Evolutionary conservation across 2,329 filamentous ascomycete species (phyloP).

Genomic region (Ceratocystis huliohia): DNA sequence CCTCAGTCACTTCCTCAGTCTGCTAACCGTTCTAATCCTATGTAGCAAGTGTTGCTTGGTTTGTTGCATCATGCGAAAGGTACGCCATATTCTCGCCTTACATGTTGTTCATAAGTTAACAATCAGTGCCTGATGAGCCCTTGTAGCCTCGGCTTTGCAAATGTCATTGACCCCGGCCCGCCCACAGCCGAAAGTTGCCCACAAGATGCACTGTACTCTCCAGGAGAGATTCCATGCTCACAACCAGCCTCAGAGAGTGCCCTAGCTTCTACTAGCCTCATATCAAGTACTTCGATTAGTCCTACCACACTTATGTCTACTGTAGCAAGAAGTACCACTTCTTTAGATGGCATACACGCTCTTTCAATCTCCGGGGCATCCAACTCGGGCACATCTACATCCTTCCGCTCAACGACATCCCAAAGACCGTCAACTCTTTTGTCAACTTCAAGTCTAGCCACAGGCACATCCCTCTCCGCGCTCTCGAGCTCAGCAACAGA

Average conservation of each 20-base stretch:
- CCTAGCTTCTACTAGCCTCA: neutral
- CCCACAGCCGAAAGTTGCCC: conserved; percentile 9
- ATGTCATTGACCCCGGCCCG: conserved; percentile 17
- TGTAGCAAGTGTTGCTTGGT: conserved; percentile 21
- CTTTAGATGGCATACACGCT: conserved; percentile 1
- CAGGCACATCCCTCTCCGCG: neutral
- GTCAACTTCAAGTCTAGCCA: neutral
- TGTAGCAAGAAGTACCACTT: neutral
- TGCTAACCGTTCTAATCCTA: neutral
- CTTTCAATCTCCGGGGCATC: neutral
- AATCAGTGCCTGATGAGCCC: neutral
- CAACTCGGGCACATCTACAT: neutral
- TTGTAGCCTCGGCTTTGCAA: conserved; percentile 19
- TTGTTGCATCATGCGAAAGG: conserved; percentile 20
- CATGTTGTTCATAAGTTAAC: neutral
- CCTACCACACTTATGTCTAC: neutral
- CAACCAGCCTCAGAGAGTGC: neutral
- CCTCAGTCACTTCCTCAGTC: neutral
- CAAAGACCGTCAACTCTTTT: neutral
- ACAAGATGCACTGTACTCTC: conserved; percentile 16
- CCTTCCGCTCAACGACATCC: neutral
- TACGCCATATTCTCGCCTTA: conserved; percentile 7
- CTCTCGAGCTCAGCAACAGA: neutral
- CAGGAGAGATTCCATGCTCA: conserved; percentile 9
- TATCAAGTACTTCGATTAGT: neutral